These are phyloP conservation scores for Diddensiella santjacobensis DNA, from an alignment of 805 yeast species.

Conservation along the genomic window DNA sequence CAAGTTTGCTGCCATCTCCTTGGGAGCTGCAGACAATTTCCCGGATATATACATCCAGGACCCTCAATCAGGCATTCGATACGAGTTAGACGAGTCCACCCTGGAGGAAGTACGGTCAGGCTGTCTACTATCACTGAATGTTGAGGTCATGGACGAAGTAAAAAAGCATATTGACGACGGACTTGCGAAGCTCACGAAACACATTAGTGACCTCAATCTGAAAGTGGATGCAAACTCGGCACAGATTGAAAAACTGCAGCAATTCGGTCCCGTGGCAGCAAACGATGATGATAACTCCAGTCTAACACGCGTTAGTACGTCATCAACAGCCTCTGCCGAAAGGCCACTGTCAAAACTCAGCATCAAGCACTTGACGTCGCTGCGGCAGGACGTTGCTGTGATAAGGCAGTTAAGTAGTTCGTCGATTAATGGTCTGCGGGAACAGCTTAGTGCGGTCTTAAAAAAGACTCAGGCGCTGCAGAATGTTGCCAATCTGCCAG, in stretches of 20 bases:
- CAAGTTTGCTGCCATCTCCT: conserved; percentile 80
- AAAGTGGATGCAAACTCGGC: conserved; percentile 25
- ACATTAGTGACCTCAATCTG: conserved; percentile 26
- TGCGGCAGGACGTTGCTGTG: conserved; percentile 26
- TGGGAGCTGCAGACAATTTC: conserved; percentile 48
- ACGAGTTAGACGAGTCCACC: conserved; percentile 72
- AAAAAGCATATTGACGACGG: conserved; percentile 32
- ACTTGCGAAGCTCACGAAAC: conserved; percentile 21
- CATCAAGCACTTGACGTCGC: conserved; percentile 14
- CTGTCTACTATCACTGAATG: conserved; percentile 52
- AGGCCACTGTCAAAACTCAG: conserved; percentile 3
- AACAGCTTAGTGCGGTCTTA: conserved; percentile 15
- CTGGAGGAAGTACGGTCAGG: conserved; percentile 59
- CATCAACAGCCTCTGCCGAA: background rate
- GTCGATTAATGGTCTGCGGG: conserved; percentile 18
- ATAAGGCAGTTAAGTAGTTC: conserved; percentile 23
- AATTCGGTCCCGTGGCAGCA: conserved; percentile 6
- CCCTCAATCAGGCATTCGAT: conserved; percentile 53
- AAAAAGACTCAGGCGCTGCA: conserved; percentile 17
- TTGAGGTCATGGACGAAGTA: conserved; percentile 41
- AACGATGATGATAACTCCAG: background rate
- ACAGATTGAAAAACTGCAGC: conserved; percentile 21
- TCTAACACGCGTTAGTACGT: background rate
- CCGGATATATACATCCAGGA: conserved; percentile 79
- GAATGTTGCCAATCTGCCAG: conserved; percentile 11